phyloP scores from a whole-genome alignment of 331 rosid species.

The Malus hybrid region DNA sequence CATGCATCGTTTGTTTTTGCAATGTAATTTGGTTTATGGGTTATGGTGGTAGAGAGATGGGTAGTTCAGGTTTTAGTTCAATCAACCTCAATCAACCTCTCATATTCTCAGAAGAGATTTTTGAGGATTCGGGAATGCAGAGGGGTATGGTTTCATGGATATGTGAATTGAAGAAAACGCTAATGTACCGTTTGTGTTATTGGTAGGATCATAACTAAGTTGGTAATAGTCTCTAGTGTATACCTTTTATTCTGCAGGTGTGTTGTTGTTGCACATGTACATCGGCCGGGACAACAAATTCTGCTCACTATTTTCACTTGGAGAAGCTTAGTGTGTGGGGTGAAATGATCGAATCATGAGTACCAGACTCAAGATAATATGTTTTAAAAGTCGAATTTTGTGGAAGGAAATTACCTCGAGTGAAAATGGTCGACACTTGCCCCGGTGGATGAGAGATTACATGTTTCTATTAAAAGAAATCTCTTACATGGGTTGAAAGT shows the following conservation, averaged over 20 bases:
- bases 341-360: conserved; percentile 30
- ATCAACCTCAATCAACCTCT: no score
- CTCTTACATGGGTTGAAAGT: conserved; percentile 8
- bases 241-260: conserved; percentile 31
- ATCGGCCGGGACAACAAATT: conserved; percentile 32
- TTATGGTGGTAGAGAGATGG: neutral
- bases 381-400: conserved; percentile 7
- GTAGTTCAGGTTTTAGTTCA: no score
- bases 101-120: no score
- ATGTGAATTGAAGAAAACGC: no score
- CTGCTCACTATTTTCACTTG: conserved; percentile 18
- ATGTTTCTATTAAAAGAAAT: conserved; percentile 29
- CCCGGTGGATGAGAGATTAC: conserved; percentile 24
- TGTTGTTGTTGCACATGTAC: conserved; percentile 29
- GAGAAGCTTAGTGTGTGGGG: conserved; percentile 14
- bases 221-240: no score
- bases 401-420: neutral
- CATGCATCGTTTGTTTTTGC: neutral
- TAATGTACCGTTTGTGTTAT: no score
- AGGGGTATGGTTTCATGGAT: no score
- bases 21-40: neutral
- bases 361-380: conserved; percentile 26
- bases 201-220: no score
- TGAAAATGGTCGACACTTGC: neutral
- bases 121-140: no score